These are phyloP conservation scores for Carpinus viminea DNA, from an alignment of 306 rosid genomes.

Conservation along the genomic window DNA sequence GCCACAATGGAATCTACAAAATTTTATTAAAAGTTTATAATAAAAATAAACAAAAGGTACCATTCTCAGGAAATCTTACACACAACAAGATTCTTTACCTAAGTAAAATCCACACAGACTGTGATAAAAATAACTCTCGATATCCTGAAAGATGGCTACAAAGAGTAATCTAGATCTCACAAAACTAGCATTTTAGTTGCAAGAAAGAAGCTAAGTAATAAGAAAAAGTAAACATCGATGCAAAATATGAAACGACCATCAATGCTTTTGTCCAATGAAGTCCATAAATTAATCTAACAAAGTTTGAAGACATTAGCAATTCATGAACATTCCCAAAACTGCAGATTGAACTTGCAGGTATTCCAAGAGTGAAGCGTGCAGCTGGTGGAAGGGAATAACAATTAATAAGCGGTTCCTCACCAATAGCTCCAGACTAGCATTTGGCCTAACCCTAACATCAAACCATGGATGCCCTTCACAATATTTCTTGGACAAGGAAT, in stretches of 20 bases:
- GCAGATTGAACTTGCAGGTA: background rate
- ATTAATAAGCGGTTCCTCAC: background rate
- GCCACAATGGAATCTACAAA: conserved; percentile 76
- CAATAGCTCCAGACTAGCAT: background rate
- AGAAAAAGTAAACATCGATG: background rate
- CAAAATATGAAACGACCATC: background rate
- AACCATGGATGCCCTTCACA: background rate
- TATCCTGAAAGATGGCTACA: background rate
- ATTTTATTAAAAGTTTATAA: conserved; percentile 18
- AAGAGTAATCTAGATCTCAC: background rate
- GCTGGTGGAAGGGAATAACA: background rate
- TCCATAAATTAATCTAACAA: background rate
- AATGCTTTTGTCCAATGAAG: background rate
- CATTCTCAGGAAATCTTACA: background rate
- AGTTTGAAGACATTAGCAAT: background rate
- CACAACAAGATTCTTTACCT: background rate
- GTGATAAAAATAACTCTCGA: background rate
- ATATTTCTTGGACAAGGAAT: no score
- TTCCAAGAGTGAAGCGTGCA: background rate
- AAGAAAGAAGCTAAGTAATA: background rate
- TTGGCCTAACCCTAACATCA: background rate
- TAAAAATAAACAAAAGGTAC: background rate
- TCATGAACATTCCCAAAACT: background rate
- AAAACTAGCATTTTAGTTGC: background rate
- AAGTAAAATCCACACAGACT: background rate